Conservation (phyloP, 2,329 filamentous ascomycete species). For the Penicillium sp. region DNA sequence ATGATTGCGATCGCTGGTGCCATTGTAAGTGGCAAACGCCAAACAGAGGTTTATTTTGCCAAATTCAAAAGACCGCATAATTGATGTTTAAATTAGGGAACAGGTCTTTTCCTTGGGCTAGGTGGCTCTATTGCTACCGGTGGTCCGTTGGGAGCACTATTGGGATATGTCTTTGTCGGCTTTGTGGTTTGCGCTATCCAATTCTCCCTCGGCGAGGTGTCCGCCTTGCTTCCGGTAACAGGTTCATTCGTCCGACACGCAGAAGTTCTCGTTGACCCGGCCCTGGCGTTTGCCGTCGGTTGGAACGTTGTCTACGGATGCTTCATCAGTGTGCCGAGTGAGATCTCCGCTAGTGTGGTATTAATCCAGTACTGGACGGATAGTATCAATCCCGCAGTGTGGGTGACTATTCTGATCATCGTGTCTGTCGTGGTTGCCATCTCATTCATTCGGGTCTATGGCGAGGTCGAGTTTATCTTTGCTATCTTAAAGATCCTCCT, state of each 20-base stretch:
- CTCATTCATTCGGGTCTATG: conserved; percentile 54
- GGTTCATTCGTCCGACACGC: conserved; percentile 57
- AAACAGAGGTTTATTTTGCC: background rate
- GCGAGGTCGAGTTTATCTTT: conserved; percentile 58
- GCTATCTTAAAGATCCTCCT: conserved; percentile 56
- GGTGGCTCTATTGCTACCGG: conserved; percentile 55
- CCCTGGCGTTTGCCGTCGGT: conserved; percentile 53
- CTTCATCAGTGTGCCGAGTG: conserved; percentile 58
- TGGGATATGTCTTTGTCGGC: conserved; percentile 57
- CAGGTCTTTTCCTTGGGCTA: conserved; percentile 58
- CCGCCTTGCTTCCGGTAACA: conserved; percentile 56
- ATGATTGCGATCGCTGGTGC: conserved; percentile 53
- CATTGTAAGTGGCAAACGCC: conserved; percentile 34
- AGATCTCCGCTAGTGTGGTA: conserved; percentile 67
- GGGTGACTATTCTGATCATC: conserved; percentile 59
- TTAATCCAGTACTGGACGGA: conserved; percentile 65
- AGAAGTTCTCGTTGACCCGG: conserved; percentile 57
- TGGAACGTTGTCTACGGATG: conserved; percentile 59
- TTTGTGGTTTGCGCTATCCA: conserved; percentile 56
- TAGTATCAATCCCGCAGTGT: conserved; percentile 37
- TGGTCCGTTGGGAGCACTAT: conserved; percentile 55
- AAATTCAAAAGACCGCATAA: background rate
- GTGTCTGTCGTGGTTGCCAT: conserved; percentile 63
- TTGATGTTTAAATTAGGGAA: conserved; percentile 34
- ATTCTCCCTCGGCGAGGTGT: conserved; percentile 56